Conservation (phyloP, 305 asterid genomes). For the Fraxinus sp. region DNA sequence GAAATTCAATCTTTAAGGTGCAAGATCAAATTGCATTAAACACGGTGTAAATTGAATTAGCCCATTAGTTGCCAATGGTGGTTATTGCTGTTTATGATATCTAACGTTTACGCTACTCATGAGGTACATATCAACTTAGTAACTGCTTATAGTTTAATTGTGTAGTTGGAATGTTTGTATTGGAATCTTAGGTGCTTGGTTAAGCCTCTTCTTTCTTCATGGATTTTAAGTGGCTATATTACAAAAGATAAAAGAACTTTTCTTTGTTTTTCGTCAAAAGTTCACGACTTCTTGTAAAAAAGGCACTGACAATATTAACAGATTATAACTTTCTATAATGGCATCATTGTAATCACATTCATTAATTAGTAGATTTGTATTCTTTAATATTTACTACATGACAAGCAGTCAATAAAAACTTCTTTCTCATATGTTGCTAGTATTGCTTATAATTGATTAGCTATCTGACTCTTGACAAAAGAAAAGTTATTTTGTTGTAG, state of each 20-base stretch:
- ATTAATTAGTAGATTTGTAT: background rate
- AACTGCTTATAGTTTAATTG: conserved; percentile 14
- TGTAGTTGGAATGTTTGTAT: conserved; percentile 11
- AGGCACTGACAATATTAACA: background rate
- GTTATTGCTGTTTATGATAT: background rate
- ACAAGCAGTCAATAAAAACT: conserved; percentile 3
- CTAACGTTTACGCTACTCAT: background rate
- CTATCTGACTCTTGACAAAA: conserved; percentile 5
- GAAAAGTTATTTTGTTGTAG: conserved; percentile 41
- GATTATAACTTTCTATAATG: background rate
- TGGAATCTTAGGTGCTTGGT: conserved; percentile 7
- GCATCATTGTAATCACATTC: conserved; percentile 1
- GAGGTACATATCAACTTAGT: background rate
- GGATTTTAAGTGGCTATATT: conserved; percentile 7
- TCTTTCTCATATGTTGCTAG: conserved; percentile 1
- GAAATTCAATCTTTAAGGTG: background rate
- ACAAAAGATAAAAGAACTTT: conserved; percentile 7
- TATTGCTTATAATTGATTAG: conserved; percentile 18
- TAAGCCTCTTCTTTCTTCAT: conserved; percentile 10
- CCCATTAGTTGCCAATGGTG: background rate
- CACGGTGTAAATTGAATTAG: background rate
- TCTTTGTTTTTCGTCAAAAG: background rate
- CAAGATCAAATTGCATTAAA: background rate
- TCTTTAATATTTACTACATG: conserved; percentile 2
- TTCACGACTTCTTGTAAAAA: background rate